phyloP scores from a whole-genome alignment of 2,329 filamentous ascomycete genomes.

The Trichoderma sp. region DNA sequence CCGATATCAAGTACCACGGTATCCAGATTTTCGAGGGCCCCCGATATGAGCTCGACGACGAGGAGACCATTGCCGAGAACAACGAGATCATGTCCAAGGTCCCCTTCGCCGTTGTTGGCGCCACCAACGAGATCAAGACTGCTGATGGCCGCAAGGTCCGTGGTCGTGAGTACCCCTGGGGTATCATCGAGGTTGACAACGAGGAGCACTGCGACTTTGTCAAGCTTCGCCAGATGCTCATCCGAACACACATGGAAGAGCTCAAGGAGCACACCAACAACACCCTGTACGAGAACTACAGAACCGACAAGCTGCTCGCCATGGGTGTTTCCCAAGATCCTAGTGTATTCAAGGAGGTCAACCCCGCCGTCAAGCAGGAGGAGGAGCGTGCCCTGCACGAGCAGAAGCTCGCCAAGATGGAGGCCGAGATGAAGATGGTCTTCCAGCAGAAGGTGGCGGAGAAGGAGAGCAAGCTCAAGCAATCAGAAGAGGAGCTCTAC shows the following conservation, averaged over 20 bases:
- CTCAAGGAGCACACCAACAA: slow-evolving; percentile 99
- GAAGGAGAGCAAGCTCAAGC: slow-evolving; percentile 99
- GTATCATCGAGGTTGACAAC: slow-evolving; percentile 98
- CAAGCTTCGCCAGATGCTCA: slow-evolving; percentile 99
- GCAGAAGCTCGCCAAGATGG: slow-evolving; percentile 99
- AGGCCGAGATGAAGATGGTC: slow-evolving; percentile 99
- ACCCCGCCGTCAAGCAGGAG: slow-evolving; percentile 99
- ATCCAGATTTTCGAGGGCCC: slow-evolving; percentile 99
- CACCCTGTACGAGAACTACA: slow-evolving; percentile 98
- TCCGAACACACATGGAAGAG: slow-evolving; percentile 99
- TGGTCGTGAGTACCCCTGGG: slow-evolving; percentile 96
- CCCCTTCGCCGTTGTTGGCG: slow-evolving; percentile 95
- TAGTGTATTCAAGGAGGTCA: slow-evolving; percentile 99
- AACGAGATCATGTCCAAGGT: slow-evolving; percentile 99
- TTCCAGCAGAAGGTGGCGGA: slow-evolving; percentile 99
- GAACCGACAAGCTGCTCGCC: slow-evolving; percentile 96
- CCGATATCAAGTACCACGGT: slow-evolving; percentile 94
- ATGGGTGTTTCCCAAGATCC: slow-evolving; percentile 99
- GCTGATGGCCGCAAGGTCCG: slow-evolving; percentile 93
- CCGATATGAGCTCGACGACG: slow-evolving; percentile 96
- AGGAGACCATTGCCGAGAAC: slow-evolving; percentile 99
- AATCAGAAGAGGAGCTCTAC: slow-evolving; percentile 98
- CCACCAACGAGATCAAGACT: slow-evolving; percentile 89
- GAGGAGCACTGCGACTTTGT: slow-evolving; percentile 99
- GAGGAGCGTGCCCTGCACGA: slow-evolving; percentile 97